phyloP scores from a whole-genome alignment of 495 filamentous ascomycete species.

The Penicillium dipodomyicola region DNA sequence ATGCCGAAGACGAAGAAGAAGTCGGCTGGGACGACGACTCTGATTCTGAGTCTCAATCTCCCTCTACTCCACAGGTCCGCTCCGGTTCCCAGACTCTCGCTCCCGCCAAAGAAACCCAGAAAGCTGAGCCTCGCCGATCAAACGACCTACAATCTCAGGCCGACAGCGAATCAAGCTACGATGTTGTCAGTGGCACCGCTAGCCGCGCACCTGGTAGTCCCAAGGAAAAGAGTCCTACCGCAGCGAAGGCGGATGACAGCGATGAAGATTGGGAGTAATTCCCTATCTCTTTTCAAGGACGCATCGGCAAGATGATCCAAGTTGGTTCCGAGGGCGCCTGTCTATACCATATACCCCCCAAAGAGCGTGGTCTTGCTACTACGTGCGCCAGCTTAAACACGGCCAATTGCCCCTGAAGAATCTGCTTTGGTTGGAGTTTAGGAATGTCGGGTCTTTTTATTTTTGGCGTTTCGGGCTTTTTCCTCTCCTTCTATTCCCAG shows the following conservation, averaged over 20 bases:
- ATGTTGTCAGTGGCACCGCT: conserved; percentile 81
- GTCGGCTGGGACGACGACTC: conserved; percentile 83
- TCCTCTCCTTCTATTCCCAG: conserved; percentile 20
- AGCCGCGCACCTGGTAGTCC: conserved; percentile 78
- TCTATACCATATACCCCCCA: conserved; percentile 7
- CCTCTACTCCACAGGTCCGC: conserved; percentile 48
- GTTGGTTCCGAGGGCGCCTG: background rate
- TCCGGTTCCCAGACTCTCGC: conserved; percentile 18
- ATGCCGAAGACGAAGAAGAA: conserved; percentile 69
- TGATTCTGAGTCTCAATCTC: conserved; percentile 57
- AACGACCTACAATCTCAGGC: conserved; percentile 81
- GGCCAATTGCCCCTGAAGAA: conserved; percentile 1
- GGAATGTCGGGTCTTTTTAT: conserved; percentile 14
- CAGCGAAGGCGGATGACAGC: conserved; percentile 55
- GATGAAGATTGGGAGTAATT: conserved; percentile 83
- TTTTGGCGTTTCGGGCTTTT: conserved; percentile 21
- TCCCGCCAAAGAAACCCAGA: conserved; percentile 39
- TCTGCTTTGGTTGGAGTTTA: conserved; percentile 25
- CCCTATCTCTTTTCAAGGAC: background rate
- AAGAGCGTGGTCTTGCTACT: background rate
- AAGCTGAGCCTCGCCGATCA: conserved; percentile 71
- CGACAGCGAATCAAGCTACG: conserved; percentile 90
- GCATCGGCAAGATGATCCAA: conserved; percentile 15
- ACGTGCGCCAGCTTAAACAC: background rate
- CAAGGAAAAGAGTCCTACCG: conserved; percentile 57